Conservation (phyloP, 2,329 filamentous ascomycete genomes). For the Chaetomiaceae sp. region DNA sequence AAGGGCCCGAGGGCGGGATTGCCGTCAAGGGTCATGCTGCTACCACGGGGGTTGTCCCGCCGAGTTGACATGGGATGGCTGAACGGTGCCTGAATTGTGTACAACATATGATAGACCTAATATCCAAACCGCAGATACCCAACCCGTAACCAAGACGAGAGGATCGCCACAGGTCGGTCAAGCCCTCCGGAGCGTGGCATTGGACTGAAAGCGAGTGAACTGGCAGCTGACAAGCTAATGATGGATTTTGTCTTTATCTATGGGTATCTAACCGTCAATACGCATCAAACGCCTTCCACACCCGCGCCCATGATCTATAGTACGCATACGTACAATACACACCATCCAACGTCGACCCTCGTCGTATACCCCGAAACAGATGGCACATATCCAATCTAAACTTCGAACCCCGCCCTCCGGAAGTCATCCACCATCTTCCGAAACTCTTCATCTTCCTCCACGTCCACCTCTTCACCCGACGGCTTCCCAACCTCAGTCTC, state of each 20-base stretch:
- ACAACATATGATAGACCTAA: too few species aligned
- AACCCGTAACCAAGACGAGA: too few species aligned
- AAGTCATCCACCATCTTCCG: slow-evolving; percentile 20
- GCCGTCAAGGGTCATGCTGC: slow-evolving; percentile 52
- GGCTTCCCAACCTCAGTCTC: background rate
- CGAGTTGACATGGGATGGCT: too few species aligned
- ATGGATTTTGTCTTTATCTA: background rate
- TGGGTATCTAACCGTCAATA: slow-evolving; percentile 10
- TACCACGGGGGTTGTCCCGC: background rate
- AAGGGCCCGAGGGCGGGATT: slow-evolving; percentile 56
- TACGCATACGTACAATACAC: slow-evolving; percentile 3
- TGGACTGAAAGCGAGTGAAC: too few species aligned
- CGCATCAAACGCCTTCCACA: background rate
- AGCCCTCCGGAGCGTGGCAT: too few species aligned
- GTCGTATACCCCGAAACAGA: background rate
- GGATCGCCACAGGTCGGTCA: too few species aligned
- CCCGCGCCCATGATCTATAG: background rate
- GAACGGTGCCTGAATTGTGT: too few species aligned
- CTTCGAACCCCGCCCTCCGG: slow-evolving; percentile 16
- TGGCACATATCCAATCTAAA: background rate
- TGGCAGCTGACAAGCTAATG: too few species aligned
- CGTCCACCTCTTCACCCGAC: background rate
- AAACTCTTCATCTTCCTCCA: slow-evolving; percentile 12
- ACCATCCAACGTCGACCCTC: too few species aligned
- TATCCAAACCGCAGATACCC: too few species aligned